Conservation (phyloP, 2,329 filamentous ascomycete genomes). For the Xylariales sp. region DNA sequence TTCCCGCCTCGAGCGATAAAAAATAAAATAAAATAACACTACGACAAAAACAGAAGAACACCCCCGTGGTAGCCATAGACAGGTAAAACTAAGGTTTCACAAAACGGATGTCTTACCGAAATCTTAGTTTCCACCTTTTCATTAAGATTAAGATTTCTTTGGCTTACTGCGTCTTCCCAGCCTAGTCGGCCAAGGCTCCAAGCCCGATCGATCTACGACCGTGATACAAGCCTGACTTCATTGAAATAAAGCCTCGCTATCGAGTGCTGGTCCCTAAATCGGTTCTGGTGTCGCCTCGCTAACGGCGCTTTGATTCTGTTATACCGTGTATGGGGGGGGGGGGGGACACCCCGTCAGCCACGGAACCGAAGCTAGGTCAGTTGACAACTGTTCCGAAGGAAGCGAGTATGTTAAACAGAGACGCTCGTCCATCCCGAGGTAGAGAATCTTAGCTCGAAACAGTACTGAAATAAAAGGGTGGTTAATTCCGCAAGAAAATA, state of each 20-base stretch:
- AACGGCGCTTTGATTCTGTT: neutral
- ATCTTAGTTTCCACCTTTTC: constrained; percentile 7
- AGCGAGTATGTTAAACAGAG: too few species aligned
- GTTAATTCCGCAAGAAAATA: neutral
- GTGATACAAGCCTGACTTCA: neutral
- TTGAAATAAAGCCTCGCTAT: neutral
- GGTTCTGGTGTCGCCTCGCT: too few species aligned
- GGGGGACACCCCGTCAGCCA: neutral
- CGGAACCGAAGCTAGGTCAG: neutral
- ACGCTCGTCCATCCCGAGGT: neutral
- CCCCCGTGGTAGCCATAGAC: too few species aligned
- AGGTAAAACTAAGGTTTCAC: neutral
- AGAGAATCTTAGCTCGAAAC: neutral
- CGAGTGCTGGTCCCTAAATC: neutral
- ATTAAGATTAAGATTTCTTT: neutral
- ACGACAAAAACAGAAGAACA: too few species aligned
- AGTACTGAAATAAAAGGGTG: neutral
- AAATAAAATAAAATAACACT: too few species aligned
- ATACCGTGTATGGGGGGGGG: neutral
- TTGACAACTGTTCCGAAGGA: neutral
- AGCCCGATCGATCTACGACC: constrained; percentile 15
- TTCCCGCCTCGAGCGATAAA: neutral
- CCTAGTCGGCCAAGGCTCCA: neutral
- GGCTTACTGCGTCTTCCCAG: neutral
- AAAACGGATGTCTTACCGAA: constrained; percentile 23